These are phyloP conservation scores for Candida xiaguanensis DNA, from an alignment of 805 yeast species.

Conservation along the genomic window DNA sequence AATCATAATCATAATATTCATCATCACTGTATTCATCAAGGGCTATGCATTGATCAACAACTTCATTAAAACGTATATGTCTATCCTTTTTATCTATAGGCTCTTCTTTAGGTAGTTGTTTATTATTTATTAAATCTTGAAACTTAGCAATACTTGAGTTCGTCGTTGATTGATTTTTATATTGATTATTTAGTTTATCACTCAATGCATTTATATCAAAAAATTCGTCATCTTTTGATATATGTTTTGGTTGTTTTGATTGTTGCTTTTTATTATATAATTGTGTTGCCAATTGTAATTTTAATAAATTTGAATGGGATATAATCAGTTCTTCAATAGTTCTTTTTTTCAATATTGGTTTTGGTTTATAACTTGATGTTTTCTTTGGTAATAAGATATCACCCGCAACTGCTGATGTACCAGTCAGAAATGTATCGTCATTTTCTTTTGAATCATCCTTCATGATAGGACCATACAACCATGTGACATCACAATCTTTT, in stretches of 20 bases:
- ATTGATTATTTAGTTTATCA: conserved; percentile 41
- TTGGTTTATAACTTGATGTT: conserved; percentile 35
- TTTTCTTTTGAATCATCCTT: conserved; percentile 3
- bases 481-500: conserved; percentile 93
- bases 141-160: conserved; percentile 17
- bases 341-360: conserved; percentile 86
- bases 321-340: conserved; percentile 80
- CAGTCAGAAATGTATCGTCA: conserved; percentile 20
- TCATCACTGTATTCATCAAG: conserved; percentile 42
- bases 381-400: conserved; percentile 40
- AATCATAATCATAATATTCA: conserved; percentile 18
- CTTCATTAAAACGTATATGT: conserved; percentile 88
- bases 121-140: conserved; percentile 11
- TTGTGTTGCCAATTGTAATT: conserved; percentile 38
- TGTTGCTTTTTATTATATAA: conserved; percentile 25
- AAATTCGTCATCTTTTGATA: conserved; percentile 13
- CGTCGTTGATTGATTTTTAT: conserved; percentile 15
- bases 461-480: conserved; percentile 92
- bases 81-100: conserved; percentile 22
- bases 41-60: conserved; percentile 93
- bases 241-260: conserved; percentile 1
- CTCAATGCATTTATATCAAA: conserved; percentile 43
- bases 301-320: conserved; percentile 48
- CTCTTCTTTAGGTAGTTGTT: not conserved
- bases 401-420: conserved; percentile 42